phyloP scores from a whole-genome alignment of 345 rosid genomes.

The Barbarea vulgaris region DNA sequence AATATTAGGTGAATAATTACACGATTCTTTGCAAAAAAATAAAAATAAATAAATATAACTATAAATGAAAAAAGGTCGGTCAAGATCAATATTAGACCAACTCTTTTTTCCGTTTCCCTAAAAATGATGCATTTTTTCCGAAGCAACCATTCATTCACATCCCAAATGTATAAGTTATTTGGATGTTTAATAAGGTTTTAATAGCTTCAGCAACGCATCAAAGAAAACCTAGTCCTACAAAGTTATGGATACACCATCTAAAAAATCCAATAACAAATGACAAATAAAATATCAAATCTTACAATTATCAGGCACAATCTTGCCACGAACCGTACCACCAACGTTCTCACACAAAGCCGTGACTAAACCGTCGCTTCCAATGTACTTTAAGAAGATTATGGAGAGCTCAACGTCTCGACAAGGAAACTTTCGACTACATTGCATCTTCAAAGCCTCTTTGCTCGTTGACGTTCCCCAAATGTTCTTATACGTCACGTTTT shows the following conservation, averaged over 20 bases:
- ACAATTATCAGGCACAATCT: conserved; percentile 28
- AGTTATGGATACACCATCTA: not conserved
- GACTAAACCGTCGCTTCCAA: conserved; percentile 16
- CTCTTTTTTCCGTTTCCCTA: not conserved
- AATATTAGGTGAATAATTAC: not conserved
- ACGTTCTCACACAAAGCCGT: conserved; percentile 43
- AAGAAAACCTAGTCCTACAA: not conserved
- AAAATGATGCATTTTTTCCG: not conserved
- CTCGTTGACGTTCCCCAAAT: conserved; percentile 48
- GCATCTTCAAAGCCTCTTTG: conserved; percentile 39
- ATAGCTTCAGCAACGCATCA: not conserved
- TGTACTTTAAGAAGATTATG: conserved; percentile 29
- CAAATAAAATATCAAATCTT: conserved; percentile 9
- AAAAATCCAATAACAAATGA: not conserved
- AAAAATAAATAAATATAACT: not conserved
- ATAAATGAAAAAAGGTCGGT: not conserved
- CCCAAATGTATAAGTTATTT: conserved; percentile 14
- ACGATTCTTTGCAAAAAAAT: not conserved
- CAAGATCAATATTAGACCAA: not conserved
- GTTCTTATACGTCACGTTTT: conserved; percentile 26
- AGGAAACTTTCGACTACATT: conserved; percentile 41
- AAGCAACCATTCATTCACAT: conserved; percentile 18
- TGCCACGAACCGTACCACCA: conserved; percentile 32
- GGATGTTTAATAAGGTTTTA: conserved; percentile 8
- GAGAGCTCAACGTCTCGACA: conserved; percentile 41